A percentile compares a stretch with the other conserved stretches of the same genome.
Conservation (phyloP, 2,329 filamentous ascomycete species). For the Pezicula radicicola region DNA sequence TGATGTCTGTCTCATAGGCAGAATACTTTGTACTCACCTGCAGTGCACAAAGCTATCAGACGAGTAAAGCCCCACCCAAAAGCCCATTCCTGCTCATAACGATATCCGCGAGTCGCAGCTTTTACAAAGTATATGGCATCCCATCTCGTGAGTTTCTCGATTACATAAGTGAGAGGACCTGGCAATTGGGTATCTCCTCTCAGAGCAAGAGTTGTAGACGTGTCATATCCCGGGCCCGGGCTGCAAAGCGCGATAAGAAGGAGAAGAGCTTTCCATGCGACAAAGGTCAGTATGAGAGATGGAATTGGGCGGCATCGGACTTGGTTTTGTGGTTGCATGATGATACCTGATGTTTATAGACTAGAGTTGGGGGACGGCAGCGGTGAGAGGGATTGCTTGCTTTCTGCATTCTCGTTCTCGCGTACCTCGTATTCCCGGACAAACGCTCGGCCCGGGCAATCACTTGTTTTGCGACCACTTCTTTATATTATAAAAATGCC, state of each 20-base stretch:
- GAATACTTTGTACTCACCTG: conserved; percentile 16
- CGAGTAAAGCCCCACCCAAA: conserved; percentile 59
- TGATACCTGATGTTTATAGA: no score
- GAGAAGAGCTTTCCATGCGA: conserved; percentile 65
- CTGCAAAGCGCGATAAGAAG: conserved; percentile 57
- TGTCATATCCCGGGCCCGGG: conserved; percentile 68
- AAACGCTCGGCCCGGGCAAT: no score
- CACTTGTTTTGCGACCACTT: no score
- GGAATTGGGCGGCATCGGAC: no score
- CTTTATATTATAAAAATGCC: no score
- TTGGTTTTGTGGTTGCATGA: no score
- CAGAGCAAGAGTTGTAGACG: conserved; percentile 60
- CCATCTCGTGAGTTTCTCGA: conserved; percentile 68
- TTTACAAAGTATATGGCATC: conserved; percentile 76
- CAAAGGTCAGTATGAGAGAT: no score
- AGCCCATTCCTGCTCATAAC: conserved; percentile 84
- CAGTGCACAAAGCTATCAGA: conserved; percentile 31
- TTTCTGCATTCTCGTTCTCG: no score
- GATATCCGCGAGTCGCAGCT: conserved; percentile 58
- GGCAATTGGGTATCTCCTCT: conserved; percentile 16
- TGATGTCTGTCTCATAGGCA: background rate
- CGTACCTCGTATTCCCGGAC: no score
- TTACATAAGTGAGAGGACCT: conserved; percentile 15
- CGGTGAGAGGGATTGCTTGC: no score
- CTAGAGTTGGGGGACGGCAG: no score